These are phyloP conservation scores for Pholiota microspora DNA, from an alignment of 768 basidiomycete species.

Conservation along the genomic window DNA sequence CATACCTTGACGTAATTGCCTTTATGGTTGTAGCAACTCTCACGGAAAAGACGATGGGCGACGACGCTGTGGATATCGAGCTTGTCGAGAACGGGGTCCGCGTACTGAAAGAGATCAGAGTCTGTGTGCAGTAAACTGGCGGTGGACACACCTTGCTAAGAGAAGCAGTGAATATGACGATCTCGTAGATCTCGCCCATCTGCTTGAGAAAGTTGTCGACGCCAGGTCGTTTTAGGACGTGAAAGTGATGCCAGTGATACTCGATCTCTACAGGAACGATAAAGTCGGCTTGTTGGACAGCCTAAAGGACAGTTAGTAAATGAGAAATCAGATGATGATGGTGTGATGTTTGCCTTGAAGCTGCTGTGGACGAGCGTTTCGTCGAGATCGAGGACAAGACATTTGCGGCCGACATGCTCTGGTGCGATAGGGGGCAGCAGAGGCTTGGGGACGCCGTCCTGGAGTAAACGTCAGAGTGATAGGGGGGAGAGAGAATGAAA, in stretches of 20 bases:
- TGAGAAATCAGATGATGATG: constrained; percentile 7
- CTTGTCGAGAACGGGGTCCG: constrained; percentile 97
- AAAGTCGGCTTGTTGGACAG: constrained; percentile 93
- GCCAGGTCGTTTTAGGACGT: constrained; percentile 97
- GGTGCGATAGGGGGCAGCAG: constrained; percentile 83
- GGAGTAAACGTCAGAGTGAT: not conserved
- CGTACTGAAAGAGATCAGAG: constrained; percentile 61
- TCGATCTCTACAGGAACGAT: constrained; percentile 99
- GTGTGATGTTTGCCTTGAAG: constrained; percentile 74
- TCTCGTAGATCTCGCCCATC: constrained; percentile 98
- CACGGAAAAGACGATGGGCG: constrained; percentile 90
- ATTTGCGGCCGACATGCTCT: constrained; percentile 86
- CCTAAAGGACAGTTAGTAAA: constrained; percentile 43
- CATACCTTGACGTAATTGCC: constrained; percentile 98
- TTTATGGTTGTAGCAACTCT: constrained; percentile 98
- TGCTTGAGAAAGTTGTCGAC: constrained; percentile 95
- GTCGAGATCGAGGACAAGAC: constrained; percentile 94
- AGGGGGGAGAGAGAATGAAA: not conserved
- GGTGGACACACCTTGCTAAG: constrained; percentile 78
- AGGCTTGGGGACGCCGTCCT: constrained; percentile 88
- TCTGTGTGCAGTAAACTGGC: constrained; percentile 4
- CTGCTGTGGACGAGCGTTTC: constrained; percentile 97
- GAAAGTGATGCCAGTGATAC: constrained; percentile 97
- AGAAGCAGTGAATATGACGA: constrained; percentile 98
- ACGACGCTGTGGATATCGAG: constrained; percentile 91